A percentile compares a stretch with the other conserved stretches of the same genome.
Evolutionary conservation across 345 rosid species (phyloP).

Genomic region (Linum trigynum): DNA sequence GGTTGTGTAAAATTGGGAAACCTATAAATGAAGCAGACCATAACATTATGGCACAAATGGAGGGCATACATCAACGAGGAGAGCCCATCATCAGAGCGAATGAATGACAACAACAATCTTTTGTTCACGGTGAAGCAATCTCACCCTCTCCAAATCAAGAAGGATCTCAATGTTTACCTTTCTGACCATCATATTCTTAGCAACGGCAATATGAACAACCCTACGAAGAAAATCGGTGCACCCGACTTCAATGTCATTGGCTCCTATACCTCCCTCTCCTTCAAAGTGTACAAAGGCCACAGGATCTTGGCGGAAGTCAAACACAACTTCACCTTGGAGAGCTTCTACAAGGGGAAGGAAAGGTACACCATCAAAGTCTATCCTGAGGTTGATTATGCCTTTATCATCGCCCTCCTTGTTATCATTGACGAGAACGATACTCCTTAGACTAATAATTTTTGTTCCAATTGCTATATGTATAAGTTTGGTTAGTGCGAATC

Average conservation of each 20-base stretch:
- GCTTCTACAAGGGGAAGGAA: constrained; percentile 58
- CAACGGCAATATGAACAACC: constrained; percentile 2
- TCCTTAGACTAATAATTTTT: constrained; percentile 4
- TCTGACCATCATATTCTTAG: background rate
- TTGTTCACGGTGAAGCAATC: constrained; percentile 41
- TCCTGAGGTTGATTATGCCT: constrained; percentile 77
- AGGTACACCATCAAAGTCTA: constrained; percentile 43
- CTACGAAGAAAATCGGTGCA: constrained; percentile 8
- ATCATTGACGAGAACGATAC: constrained; percentile 49
- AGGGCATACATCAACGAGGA: constrained; percentile 43
- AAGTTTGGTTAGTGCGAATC: too few relatives aligned
- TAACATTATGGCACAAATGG: constrained; percentile 45
- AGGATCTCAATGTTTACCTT: constrained; percentile 44
- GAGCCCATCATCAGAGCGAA: constrained; percentile 11
- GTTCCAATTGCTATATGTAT: too few relatives aligned
- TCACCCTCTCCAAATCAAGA: constrained; percentile 47
- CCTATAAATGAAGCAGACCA: constrained; percentile 19
- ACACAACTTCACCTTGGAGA: constrained; percentile 50
- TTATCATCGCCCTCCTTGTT: constrained; percentile 53
- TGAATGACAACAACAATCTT: constrained; percentile 8
- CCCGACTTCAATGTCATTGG: constrained; percentile 48
- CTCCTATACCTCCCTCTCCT: constrained; percentile 43
- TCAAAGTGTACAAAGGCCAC: constrained; percentile 44
- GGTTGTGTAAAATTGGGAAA: too few relatives aligned
- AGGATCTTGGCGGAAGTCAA: constrained; percentile 58